These are phyloP conservation scores for Aspergillus versicolor DNA, from an alignment of 2,329 filamentous ascomycete genomes.

Conservation along the genomic window DNA sequence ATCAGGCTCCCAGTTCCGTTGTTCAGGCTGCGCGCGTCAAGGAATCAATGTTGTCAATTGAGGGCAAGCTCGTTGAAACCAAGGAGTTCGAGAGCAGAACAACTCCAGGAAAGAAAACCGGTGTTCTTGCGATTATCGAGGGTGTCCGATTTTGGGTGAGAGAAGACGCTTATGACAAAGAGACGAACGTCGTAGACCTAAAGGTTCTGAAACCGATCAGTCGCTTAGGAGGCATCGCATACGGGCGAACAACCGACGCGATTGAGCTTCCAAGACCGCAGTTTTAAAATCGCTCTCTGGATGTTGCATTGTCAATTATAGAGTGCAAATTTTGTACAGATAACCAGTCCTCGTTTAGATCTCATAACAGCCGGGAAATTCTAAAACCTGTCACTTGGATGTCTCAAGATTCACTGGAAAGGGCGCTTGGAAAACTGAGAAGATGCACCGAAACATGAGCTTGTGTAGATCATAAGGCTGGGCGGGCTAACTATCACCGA, in stretches of 20 bases:
- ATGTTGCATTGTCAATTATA: not conserved
- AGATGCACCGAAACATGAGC: not conserved
- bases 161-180: constrained; percentile 82
- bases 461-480: not conserved
- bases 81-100: constrained; percentile 74
- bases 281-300: constrained; percentile 15
- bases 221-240: constrained; percentile 82
- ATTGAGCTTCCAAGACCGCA: constrained; percentile 62
- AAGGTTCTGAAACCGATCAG: constrained; percentile 73
- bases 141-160: constrained; percentile 85
- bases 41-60: constrained; percentile 80
- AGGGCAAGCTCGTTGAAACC: constrained; percentile 72
- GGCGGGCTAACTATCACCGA: not conserved
- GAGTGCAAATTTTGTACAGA: not conserved
- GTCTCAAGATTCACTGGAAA: not conserved
- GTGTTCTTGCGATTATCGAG: constrained; percentile 74
- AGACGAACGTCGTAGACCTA: constrained; percentile 71
- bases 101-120: constrained; percentile 70
- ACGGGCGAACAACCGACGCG: constrained; percentile 67
- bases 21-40: constrained; percentile 72
- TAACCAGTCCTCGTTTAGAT: not conserved
- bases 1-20: constrained; percentile 62
- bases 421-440: not conserved
- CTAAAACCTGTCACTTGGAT: not conserved
- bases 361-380: not conserved